Evolutionary conservation across 257 asterid genomes (phyloP), one percentile per base, ranked within the genome.

Genomic region (Lycium barbarum): DNA sequence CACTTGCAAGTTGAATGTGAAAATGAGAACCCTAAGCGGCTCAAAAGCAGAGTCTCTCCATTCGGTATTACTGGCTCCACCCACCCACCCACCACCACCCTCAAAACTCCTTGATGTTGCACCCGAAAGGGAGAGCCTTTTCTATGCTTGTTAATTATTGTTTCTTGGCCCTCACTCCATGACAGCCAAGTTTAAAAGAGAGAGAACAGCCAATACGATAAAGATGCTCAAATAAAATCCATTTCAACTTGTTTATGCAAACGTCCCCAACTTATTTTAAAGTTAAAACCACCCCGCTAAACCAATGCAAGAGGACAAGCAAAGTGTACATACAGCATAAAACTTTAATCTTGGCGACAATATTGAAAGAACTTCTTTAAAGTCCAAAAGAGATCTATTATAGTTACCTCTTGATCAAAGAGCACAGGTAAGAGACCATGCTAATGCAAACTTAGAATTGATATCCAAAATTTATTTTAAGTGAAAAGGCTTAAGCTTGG

Each of bases 231-330:
- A 26, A 26, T 26, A 26, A 53, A 51, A 53, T 10, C 65, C 65
- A 76, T 76, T 76, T 74, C 81, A 74, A 76, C 26, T 51, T 51
- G 62, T 78, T 78, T 53, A 53, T 78, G 65, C 82, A 78, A 78
- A 53, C 14, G 65, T 26, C 82, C 51, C 57, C 14, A 78, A 78
- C 65, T 26, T 53, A 53, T 53, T 76, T 22, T 53, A 53, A 4
- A 74, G 81, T 74, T 47, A 26, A 47, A 26, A 62, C 5, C 43
- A 51, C 47, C 82, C n/a, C 33, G 36, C 47, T 13, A 36, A 78
- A 33, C 82, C 13, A 78, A 78, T 0, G 45, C 82, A 78, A 78
- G 82, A 51, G 22, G 49, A 26, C 49, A 26, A 78, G 65, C 47
- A 53, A 78, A 78, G 65, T 53, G 62, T 78, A 45, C 82, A 78